phyloP scores from a whole-genome alignment of 768 basidiomycete species.

The Mycena rosella region DNA sequence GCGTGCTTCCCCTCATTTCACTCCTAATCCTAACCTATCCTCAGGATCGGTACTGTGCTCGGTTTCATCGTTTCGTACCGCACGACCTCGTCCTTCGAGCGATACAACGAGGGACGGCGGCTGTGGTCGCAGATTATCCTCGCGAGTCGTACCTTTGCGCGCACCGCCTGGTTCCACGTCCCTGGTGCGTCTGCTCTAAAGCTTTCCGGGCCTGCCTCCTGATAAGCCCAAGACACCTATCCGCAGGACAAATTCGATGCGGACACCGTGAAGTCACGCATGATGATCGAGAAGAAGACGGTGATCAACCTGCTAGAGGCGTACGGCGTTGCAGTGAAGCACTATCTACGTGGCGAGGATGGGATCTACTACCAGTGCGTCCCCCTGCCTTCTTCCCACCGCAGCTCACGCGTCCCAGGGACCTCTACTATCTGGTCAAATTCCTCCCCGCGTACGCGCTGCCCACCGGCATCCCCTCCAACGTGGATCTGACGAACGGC shows the following conservation, averaged over 20 bases:
- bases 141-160: conserved; percentile 66
- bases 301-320: conserved; percentile 77
- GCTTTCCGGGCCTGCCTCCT: conserved; percentile 36
- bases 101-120: conserved; percentile 81
- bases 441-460: conserved; percentile 77
- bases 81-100: conserved; percentile 79
- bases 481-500: conserved; percentile 41
- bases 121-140: conserved; percentile 79
- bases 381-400: background rate
- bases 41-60: conserved; percentile 70
- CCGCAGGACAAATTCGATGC: conserved; percentile 23
- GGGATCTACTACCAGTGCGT: conserved; percentile 56
- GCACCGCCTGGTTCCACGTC: conserved; percentile 78
- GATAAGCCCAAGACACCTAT: conserved; percentile 29
- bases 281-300: conserved; percentile 76
- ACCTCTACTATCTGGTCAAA: conserved; percentile 78
- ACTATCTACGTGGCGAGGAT: conserved; percentile 70
- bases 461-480: conserved; percentile 62
- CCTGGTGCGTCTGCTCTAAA: conserved; percentile 56
- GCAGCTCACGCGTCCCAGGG: conserved; percentile 44
- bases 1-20: conserved; percentile 40
- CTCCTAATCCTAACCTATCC: conserved; percentile 7
- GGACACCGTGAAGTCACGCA: conserved; percentile 57
- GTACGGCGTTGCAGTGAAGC: conserved; percentile 75
- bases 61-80: conserved; percentile 82